Conservation (phyloP, 352 stramenopile genomes). For the Thalassiosira ordinaria region DNA sequence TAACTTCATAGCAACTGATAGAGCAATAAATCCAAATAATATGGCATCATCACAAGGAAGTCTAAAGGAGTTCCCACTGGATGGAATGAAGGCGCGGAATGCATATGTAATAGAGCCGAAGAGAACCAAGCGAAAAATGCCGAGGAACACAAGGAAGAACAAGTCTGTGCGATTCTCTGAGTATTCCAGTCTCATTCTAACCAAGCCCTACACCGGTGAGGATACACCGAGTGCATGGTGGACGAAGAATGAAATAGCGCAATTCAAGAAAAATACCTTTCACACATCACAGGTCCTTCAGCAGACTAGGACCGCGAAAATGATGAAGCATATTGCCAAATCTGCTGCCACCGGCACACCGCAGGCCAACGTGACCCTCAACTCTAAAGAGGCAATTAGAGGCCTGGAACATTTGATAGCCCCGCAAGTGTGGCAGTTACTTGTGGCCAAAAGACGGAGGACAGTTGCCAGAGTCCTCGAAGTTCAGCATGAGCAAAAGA, state of each 20-base stretch:
- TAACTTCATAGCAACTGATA: no score
- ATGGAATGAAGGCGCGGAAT: no score
- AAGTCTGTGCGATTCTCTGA: conserved; percentile 12
- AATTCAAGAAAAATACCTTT: conserved; percentile 26
- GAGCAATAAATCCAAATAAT: no score
- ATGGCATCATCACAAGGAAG: no score
- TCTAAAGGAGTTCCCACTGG: no score
- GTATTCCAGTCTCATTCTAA: conserved; percentile 9
- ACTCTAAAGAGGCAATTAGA: neutral
- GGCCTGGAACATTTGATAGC: conserved; percentile 13
- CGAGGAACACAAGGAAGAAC: neutral
- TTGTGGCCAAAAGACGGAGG: neutral
- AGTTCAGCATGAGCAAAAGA: neutral
- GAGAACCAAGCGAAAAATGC: neutral
- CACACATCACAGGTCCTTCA: neutral
- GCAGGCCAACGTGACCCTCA: neutral
- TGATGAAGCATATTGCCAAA: conserved; percentile 7
- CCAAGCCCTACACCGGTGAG: neutral
- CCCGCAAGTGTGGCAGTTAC: conserved; percentile 1
- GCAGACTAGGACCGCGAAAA: conserved; percentile 12
- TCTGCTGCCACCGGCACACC: neutral
- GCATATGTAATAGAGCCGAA: neutral
- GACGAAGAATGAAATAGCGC: conserved; percentile 2
- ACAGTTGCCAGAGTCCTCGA: neutral
- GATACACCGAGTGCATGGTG: conserved; percentile 3